Conservation (phyloP, 2,329 filamentous ascomycete genomes). For the Cercospora zeae-maydis region DNA sequence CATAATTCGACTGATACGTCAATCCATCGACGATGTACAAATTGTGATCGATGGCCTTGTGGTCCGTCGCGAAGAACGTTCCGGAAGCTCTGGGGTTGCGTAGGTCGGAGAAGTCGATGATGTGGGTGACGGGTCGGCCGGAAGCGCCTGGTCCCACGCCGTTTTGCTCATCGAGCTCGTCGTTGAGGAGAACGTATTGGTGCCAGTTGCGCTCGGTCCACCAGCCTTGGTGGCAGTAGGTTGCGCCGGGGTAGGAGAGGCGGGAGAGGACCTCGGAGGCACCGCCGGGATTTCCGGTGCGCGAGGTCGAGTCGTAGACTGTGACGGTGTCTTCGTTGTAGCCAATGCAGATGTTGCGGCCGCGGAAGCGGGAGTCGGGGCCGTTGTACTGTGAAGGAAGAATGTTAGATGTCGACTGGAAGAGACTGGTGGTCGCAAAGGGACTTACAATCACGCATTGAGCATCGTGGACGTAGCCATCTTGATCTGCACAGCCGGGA, state of each 20-base stretch:
- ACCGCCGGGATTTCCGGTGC: conserved; percentile 5
- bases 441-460: conserved; percentile 44
- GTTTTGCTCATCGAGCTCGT: conserved; percentile 1
- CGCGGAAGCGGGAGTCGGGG: conserved; percentile 44
- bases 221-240: conserved; percentile 4
- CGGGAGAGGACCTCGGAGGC: background rate
- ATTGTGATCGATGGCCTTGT: conserved; percentile 40
- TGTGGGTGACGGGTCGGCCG: background rate
- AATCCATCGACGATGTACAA: conserved; percentile 38
- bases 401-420: background rate
- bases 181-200: background rate
- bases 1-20: conserved; percentile 39
- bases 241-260: background rate
- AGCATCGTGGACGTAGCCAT: conserved; percentile 57
- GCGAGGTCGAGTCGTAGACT: conserved; percentile 48
- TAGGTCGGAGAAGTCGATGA: conserved; percentile 5
- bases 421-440: background rate
- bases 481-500: conserved; percentile 23
- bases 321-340: conserved; percentile 43
- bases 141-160: background rate
- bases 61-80: conserved; percentile 33
- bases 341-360: conserved; percentile 50
- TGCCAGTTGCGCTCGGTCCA: background rate
- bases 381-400: conserved; percentile 41
- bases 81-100: conserved; percentile 40